Evolutionary conservation across 371 early-diverging fungal genomes (phyloP).

Genomic region (Entomophthora muscae): DNA sequence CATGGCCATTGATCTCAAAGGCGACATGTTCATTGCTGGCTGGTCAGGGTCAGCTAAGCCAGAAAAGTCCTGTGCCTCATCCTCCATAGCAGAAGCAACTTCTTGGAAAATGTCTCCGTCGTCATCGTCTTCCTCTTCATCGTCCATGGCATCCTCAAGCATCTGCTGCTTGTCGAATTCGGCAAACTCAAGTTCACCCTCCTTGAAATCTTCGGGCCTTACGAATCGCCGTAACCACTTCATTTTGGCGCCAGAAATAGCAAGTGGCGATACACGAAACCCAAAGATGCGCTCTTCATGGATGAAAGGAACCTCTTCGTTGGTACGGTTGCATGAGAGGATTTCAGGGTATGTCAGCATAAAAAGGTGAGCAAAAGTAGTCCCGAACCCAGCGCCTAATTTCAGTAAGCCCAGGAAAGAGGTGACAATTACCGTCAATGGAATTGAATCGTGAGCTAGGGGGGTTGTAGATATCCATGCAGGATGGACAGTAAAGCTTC

Average conservation of each 20-base stretch:
- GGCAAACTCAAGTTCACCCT: background rate
- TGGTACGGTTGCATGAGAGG: conserved; percentile 19
- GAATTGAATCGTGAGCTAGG: conserved; percentile 45
- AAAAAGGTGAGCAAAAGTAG: conserved; percentile 82
- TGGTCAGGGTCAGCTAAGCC: background rate
- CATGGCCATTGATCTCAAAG: background rate
- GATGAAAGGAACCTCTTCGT: conserved; percentile 12
- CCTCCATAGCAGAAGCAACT: background rate
- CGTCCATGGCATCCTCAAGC: background rate
- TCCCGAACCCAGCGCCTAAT: conserved; percentile 87
- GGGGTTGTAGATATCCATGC: conserved; percentile 76
- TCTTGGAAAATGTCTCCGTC: background rate
- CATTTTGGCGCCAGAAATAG: conserved; percentile 46
- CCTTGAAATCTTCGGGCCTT: background rate
- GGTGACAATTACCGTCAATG: conserved; percentile 49
- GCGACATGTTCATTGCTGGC: background rate
- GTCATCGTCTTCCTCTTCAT: too few species aligned
- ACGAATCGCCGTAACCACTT: conserved; percentile 44
- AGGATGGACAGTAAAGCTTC: conserved; percentile 62
- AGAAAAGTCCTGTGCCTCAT: background rate
- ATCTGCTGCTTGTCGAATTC: background rate
- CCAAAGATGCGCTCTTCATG: conserved; percentile 75
- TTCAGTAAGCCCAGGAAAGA: background rate
- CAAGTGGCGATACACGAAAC: conserved; percentile 31
- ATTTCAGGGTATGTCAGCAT: conserved; percentile 55